Base-by-base conservation (phyloP, 257 asterid species). In the Capsicum pubescens region DNA sequence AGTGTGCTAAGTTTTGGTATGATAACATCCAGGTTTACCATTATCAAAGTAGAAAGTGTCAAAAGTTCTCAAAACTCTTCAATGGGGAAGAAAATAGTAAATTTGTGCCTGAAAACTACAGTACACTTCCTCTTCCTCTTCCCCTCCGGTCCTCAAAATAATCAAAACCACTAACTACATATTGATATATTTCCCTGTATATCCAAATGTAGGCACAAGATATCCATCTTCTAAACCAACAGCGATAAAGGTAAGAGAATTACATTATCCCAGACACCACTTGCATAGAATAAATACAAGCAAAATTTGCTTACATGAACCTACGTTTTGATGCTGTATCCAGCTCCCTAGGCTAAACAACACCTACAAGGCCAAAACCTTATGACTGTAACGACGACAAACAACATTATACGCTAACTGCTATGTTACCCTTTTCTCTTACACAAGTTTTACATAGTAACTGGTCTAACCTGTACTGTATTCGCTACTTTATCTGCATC, bases 371-470 rank as follows among this genome's bases (percentile, higher is more conserved):
- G 64, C 32, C 50, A 54, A 54, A 54, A 39, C 82, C 82, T 77
- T 55, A 9, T 12, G 50, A 32, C 64, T 15, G 26, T 54, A 55
- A 32, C 50, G 60, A 77, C 32, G 16, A 54, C 64, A 16, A 69
- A 77, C 82, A 77, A 54, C 48, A 54, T 14, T 32, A 54, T 77
- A 54, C 26, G 82, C 82, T 77, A 77, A 54, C 64, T 77, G 54
- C 82, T 77, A 77, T 56, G 60, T 77, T 77, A 67, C 63, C 54
- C 81, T 54, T 68, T 82, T 57, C 85, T 82, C 85, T 82, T 82
- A 82, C 85, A 82, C 67, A 82, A 59, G 68, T 81, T 82, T 82
- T 82, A 82, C 85, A 82, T 82, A 67, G 32, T 74, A 35, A 13
- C 16, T 68, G 59, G 85, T 71, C 79, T 74, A 67, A 82, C 36